Evolutionary conservation across 192 early-diverging fungal species (phyloP).

Genomic region (Podila epicladia): DNA sequence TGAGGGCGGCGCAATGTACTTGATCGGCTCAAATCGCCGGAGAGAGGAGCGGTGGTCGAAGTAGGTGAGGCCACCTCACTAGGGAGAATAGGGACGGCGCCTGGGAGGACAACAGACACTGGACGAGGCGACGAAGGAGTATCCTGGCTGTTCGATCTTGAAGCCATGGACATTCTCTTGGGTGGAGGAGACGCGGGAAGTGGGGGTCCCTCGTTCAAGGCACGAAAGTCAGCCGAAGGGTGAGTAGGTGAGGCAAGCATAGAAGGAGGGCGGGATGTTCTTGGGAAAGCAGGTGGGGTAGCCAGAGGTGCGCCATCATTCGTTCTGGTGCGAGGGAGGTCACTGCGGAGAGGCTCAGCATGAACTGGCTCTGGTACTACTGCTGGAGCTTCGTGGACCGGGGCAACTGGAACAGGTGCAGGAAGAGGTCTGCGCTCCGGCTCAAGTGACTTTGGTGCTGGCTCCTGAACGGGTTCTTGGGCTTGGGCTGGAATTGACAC

Average conservation of each 20-base stretch:
- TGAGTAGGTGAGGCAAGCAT: conserved; percentile 34
- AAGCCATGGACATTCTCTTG: conserved; percentile 26
- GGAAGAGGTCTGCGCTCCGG: conserved; percentile 23
- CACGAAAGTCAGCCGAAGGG: conserved; percentile 6
- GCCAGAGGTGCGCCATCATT: conserved; percentile 20
- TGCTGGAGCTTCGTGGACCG: neutral
- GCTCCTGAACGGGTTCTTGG: conserved; percentile 11
- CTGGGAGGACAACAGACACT: conserved; percentile 1
- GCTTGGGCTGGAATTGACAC: conserved; percentile 1
- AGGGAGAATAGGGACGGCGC: neutral
- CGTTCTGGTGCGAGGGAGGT: conserved; percentile 10
- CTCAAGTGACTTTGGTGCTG: conserved; percentile 32
- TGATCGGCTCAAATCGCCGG: conserved; percentile 26
- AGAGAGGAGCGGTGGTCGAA: neutral
- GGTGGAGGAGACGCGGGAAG: conserved; percentile 31
- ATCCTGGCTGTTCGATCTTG: conserved; percentile 30
- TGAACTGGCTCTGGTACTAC: conserved; percentile 8
- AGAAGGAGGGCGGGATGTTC: conserved; percentile 38
- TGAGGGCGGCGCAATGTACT: conserved; percentile 28
- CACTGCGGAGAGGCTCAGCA: conserved; percentile 9
- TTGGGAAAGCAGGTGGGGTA: conserved; percentile 29
- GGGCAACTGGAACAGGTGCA: conserved; percentile 19
- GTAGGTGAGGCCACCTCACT: conserved; percentile 16
- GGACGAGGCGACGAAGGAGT: conserved; percentile 22
- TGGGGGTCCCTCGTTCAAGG: conserved; percentile 27